Evolutionary conservation across 2,329 filamentous ascomycete species (phyloP), one percentile per base, ranked within the genome.

Genomic region (Sporothrix humicola): DNA sequence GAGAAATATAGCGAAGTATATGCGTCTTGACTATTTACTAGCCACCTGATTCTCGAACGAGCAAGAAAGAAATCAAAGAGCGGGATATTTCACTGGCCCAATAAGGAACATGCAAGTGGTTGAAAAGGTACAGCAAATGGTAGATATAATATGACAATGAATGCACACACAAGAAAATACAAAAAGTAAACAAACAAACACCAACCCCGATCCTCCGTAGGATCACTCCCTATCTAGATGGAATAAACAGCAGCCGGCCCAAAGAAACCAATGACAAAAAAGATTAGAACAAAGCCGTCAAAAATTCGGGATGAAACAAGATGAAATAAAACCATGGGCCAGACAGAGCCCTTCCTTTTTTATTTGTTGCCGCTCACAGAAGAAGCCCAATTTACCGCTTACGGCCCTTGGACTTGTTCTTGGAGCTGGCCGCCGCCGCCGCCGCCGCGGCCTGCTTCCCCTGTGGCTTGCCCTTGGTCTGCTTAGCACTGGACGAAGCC

Each of bases 401-500:
- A 48, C 63, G 68, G 56, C 75, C 72, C 73, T 76, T 76, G 61
- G 76, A 61, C 72, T 77, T 77, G 74, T 48, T 74, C 73, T 76
- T 75, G 17, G 70, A 42, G 59, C 70, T 72, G 46, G 65, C 52
- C 1, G 72, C 63, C 1, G 63, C 44, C 1, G 63, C 44, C 20
- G 65, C 72, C 1, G 63, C 52, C 4, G 48, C 61, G 20, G 68
- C 50, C n/a, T 56, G 87, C 79, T 87, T 88, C 69, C 84, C 83
- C 79, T 85, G 86, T 10, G 81, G 75, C 71, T 66, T 71, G 37
- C 69, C 54, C 42, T 48, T 50, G 12, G 23, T 48, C 31, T 59
- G 42, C 72, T 75, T 76, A 10, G 92, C 92, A 52, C 86, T 87
- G 61, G 88, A 93, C 0, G 95, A 97, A 46, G 89, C 90, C 37